Base-by-base conservation (phyloP, 805 yeast genomes). In the Kockiozyma suomiensis region DNA sequence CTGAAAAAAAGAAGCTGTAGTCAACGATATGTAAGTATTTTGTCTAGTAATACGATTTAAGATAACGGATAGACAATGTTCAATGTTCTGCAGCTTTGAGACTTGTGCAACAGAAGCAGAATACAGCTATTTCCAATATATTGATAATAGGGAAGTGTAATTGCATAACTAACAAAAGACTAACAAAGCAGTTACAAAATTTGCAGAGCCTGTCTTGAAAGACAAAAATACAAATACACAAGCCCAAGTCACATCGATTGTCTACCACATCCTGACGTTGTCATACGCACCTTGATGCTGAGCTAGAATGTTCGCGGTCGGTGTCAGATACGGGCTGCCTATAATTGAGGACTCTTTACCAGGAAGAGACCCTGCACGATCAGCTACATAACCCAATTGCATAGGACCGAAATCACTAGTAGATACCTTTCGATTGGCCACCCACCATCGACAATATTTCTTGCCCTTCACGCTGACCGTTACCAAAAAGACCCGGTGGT, bases 401-500 rank as follows among this genome's bases (percentile, higher is more conserved):
- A 48, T 8, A 30, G 23, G n/a, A n/a, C 15, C 17, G 37, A 28
- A 33, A 32, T 17, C 32, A 30, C 21, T 32, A 47, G 28, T 33
- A 50, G 12, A 15, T 60, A 56, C 61, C 61, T 52, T 60, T 60
- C 42, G 51, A 33, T 10, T 56, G 50, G 15, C 54, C 51, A 12
- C 63, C 60, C 6, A 58, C 43, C 43, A 58, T 33, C 21, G 65
- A 58, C 17, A 61, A 28, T n/a, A 58, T 30, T 19, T 61, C 62
- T 21, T 54, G 62, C 17, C 56, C 58, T 30, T 61, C 62, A 7
- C 54, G 47, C 41, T 43, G 62, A 50, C 61, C 70, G 67, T 15
- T 61, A 37, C 69, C 63, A 67, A 84, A 82, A 67, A 86, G 78
- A 4, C 91, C 91, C 4, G 91, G 93, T 41, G 92, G 92, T 3